A percentile compares a stretch with the other conserved stretches of the same genome.
These are phyloP conservation scores for Clavispora asparagi DNA, from an alignment of 805 yeast species.

Conservation along the genomic window DNA sequence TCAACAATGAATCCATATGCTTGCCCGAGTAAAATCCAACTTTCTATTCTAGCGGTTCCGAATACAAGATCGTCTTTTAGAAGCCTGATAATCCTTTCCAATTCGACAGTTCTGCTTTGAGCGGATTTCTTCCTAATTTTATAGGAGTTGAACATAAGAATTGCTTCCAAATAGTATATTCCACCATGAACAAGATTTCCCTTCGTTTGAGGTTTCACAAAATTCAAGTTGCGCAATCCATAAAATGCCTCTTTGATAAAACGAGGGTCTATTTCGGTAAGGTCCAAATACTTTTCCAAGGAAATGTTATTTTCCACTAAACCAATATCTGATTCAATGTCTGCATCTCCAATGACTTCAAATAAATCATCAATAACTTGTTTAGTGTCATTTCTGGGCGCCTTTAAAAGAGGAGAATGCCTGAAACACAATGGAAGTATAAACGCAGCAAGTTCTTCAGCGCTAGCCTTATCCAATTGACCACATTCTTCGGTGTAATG, in stretches of 20 bases:
- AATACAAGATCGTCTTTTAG: conserved; percentile 63
- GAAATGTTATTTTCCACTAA: conserved; percentile 43
- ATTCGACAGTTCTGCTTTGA: conserved; percentile 78
- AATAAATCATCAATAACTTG: conserved; percentile 64
- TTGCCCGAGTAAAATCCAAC: conserved; percentile 82
- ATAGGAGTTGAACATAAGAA: conserved; percentile 62
- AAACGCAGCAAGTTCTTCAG: conserved; percentile 39
- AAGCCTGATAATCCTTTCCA: conserved; percentile 66
- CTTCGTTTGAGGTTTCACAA: conserved; percentile 21
- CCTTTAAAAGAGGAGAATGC: conserved; percentile 53
- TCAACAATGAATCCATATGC: conserved; percentile 76
- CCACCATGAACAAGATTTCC: conserved; percentile 43
- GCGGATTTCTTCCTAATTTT: conserved; percentile 65
- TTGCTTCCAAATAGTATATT: conserved; percentile 64
- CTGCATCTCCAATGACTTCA: conserved; percentile 68
- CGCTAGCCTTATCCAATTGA: conserved; percentile 23
- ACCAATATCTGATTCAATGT: conserved; percentile 33
- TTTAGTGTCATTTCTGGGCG: conserved; percentile 69
- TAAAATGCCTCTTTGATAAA: conserved; percentile 46
- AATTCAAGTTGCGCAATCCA: conserved; percentile 38
- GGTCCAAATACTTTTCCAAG: conserved; percentile 44
- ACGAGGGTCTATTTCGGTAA: conserved; percentile 37
- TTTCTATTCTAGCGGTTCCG: conserved; percentile 66
- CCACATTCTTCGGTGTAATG: conserved; percentile 44
- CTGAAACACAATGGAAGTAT: conserved; percentile 52